phyloP scores from a whole-genome alignment of 306 rosid species.

The Sindora glabra region DNA sequence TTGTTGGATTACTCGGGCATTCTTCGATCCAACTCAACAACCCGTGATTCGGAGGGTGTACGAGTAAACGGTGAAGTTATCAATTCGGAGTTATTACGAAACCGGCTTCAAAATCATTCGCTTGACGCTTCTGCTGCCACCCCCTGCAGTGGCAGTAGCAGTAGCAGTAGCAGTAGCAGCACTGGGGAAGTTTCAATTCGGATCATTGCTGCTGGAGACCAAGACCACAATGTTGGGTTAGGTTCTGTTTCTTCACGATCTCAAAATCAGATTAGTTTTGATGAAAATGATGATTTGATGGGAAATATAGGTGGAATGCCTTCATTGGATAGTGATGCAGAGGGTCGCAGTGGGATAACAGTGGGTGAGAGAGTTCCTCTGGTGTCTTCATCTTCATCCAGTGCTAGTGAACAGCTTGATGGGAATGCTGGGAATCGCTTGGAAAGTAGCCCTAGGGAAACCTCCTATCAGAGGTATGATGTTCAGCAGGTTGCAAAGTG shows the following conservation, averaged over 20 bases:
- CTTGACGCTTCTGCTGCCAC: slow-evolving; percentile 5
- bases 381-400: slow-evolving; percentile 29
- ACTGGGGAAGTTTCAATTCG: slow-evolving; percentile 56
- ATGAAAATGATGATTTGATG: slow-evolving; percentile 21
- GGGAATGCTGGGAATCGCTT: slow-evolving; percentile 29
- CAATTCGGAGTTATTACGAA: slow-evolving; percentile 23
- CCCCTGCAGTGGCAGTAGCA: slow-evolving; percentile 14
- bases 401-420: slow-evolving; percentile 29
- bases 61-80: slow-evolving; percentile 20
- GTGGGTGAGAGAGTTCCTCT: slow-evolving; percentile 47
- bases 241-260: slow-evolving; percentile 15
- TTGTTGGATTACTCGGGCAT: slow-evolving; percentile 57
- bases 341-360: slow-evolving; percentile 11
- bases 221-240: slow-evolving; percentile 3
- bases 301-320: slow-evolving; percentile 24
- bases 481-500: slow-evolving; percentile 68
- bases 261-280: slow-evolving; percentile 20
- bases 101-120: slow-evolving; percentile 6
- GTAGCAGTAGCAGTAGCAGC: slow-evolving; percentile 19
- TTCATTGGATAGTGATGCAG: slow-evolving; percentile 29
- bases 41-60: slow-evolving; percentile 18
- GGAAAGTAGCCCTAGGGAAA: slow-evolving; percentile 37
- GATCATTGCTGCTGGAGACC: slow-evolving; percentile 47
- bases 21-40: slow-evolving; percentile 24
- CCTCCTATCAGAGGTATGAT: slow-evolving; percentile 58